These are phyloP conservation scores for Moelleriella libera DNA, from an alignment of 2,329 filamentous ascomycete species.

Conservation along the genomic window DNA sequence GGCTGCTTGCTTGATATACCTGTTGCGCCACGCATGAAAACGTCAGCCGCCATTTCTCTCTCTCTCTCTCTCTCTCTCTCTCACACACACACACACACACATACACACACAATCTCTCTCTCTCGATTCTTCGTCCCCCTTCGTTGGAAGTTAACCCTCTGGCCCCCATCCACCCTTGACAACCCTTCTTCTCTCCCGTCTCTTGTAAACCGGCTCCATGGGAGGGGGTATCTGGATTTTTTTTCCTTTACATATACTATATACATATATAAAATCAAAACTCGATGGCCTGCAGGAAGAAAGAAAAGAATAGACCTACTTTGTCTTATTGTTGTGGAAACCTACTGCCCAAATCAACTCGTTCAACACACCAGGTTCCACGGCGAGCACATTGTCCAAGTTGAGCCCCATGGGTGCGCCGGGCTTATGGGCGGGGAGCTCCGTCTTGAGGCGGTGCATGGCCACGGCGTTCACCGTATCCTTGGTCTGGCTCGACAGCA, in stretches of 20 bases:
- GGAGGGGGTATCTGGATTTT: too few relatives aligned
- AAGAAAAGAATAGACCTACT: slow-evolving; percentile 15
- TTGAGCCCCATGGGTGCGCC: slow-evolving; percentile 44
- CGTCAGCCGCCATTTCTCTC: not conserved
- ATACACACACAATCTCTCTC: too few relatives aligned
- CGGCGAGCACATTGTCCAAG: slow-evolving; percentile 62
- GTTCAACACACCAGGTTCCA: slow-evolving; percentile 52
- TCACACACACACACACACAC: not conserved
- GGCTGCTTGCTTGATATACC: slow-evolving; percentile 59
- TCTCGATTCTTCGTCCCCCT: too few relatives aligned
- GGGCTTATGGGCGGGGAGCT: slow-evolving; percentile 41
- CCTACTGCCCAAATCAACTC: slow-evolving; percentile 70
- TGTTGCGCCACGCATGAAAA: slow-evolving; percentile 7
- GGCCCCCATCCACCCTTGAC: too few relatives aligned
- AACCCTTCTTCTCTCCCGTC: too few relatives aligned
- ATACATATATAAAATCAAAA: too few relatives aligned
- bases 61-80: not conserved
- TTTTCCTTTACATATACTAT: too few relatives aligned
- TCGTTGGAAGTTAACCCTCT: too few relatives aligned
- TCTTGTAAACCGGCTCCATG: too few relatives aligned
- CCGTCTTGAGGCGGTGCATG: slow-evolving; percentile 64
- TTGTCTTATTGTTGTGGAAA: slow-evolving; percentile 92
- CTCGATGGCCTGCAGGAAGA: not conserved
- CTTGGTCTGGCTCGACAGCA: slow-evolving; percentile 88
- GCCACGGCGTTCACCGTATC: slow-evolving; percentile 79